A percentile compares a stretch with the other conserved stretches of the same genome.
phyloP scores from a whole-genome alignment of 495 filamentous ascomycete species.

The Podospora anserina region DNA sequence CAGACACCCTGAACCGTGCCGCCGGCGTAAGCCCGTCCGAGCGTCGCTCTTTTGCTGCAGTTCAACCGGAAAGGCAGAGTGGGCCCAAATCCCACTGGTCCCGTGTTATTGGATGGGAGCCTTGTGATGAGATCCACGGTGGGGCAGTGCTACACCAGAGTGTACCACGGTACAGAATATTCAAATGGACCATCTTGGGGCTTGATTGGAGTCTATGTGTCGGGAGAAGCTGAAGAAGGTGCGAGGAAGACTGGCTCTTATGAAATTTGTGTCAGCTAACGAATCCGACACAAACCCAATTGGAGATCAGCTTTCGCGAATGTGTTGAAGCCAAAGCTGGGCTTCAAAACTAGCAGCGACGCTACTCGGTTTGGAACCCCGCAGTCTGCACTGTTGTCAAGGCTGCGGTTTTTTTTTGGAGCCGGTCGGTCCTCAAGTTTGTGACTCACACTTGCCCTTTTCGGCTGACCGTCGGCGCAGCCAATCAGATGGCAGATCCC shows the following conservation, averaged over 20 bases:
- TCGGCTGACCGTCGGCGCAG: constrained; percentile 22
- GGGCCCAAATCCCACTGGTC: neutral
- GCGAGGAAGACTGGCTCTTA: neutral
- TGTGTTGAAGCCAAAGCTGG: neutral
- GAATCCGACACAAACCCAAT: neutral
- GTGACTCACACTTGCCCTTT: constrained; percentile 36
- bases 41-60: neutral
- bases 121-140: neutral
- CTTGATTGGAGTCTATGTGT: neutral
- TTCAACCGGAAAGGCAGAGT: constrained; percentile 2
- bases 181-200: neutral
- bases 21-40: constrained; percentile 21
- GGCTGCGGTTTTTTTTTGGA: constrained; percentile 17
- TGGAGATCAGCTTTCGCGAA: neutral
- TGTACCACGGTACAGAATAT: constrained; percentile 4
- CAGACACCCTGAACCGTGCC: constrained; percentile 6
- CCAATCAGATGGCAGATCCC: constrained; percentile 18
- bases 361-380: neutral
- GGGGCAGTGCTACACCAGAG: constrained; percentile 9
- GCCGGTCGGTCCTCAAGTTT: constrained; percentile 1
- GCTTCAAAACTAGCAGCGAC: neutral
- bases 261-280: neutral
- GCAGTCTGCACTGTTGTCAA: constrained; percentile 1
- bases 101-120: neutral
- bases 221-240: neutral